phyloP scores from a whole-genome alignment of 176 grass and related monocot genomes.

The Avena insularis region DNA sequence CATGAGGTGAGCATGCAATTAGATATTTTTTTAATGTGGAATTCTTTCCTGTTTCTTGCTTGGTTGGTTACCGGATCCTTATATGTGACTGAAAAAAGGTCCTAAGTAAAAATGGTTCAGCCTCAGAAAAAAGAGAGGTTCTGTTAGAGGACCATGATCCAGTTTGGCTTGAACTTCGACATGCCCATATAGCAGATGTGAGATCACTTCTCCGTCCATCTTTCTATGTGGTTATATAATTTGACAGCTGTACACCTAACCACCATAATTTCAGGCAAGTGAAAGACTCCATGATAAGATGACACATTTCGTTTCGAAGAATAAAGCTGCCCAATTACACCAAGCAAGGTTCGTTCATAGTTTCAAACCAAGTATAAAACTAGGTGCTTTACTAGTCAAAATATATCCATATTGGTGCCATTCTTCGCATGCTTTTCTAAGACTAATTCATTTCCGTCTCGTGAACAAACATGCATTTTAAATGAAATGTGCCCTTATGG shows the following conservation, averaged over 20 bases:
- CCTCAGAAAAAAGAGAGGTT: conserved; percentile 82
- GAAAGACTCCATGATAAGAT: conserved; percentile 97
- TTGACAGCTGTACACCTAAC: conserved; percentile 30
- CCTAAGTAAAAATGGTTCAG: conserved; percentile 75
- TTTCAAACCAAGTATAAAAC: conserved; percentile 18
- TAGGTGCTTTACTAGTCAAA: background rate
- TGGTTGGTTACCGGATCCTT: conserved; percentile 7
- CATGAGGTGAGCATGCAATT: conserved; percentile 67
- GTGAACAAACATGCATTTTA: background rate
- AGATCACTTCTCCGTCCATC: conserved; percentile 46
- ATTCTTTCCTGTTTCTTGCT: background rate
- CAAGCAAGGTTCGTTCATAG: conserved; percentile 50
- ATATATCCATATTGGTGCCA: background rate
- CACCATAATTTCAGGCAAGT: conserved; percentile 69
- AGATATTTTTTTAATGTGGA: conserved; percentile 26
- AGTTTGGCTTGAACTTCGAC: conserved; percentile 94
- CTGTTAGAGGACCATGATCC: conserved; percentile 96
- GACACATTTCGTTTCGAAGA: conserved; percentile 91
- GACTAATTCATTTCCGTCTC: background rate
- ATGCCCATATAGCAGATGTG: conserved; percentile 93
- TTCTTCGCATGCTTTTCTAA: background rate
- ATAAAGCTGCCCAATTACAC: conserved; percentile 93
- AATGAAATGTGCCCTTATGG: conserved; percentile 13
- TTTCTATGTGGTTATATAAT: background rate
- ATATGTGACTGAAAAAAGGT: conserved; percentile 64